Evolutionary conservation across 441 rosid species (phyloP).

Genomic region (Metrosideros polymorpha): DNA sequence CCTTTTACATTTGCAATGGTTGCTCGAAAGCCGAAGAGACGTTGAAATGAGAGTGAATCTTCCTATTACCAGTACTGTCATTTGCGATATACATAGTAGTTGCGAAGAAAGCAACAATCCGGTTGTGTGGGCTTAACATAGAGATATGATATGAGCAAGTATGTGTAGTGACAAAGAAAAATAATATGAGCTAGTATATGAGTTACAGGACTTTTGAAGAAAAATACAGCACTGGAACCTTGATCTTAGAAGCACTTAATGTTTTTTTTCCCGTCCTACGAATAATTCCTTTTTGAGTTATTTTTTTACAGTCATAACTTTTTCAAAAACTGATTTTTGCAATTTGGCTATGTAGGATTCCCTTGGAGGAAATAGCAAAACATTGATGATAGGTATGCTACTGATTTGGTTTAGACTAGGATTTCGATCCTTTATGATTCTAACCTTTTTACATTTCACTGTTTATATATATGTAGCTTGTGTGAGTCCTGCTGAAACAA

Average conservation of each 20-base stretch:
- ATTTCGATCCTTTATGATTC: not conserved
- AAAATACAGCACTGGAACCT: not conserved
- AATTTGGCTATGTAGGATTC: slow-evolving; percentile 58
- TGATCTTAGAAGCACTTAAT: not conserved
- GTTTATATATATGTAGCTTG: slow-evolving; percentile 46
- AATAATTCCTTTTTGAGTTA: not conserved
- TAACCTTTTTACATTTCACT: not conserved
- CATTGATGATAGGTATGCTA: slow-evolving; percentile 89
- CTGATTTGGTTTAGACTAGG: not conserved
- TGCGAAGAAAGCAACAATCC: not conserved
- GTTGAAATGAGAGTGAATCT: not conserved
- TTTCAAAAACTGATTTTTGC: not conserved
- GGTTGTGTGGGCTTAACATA: not conserved
- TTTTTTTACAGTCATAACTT: not conserved
- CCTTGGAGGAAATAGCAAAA: slow-evolving; percentile 97
- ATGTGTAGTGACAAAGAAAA: not conserved
- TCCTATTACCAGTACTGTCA: not conserved
- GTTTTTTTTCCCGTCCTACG: not conserved
- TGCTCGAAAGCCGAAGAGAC: not conserved
- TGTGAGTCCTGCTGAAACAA: slow-evolving; percentile 98
- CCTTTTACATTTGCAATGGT: not conserved
- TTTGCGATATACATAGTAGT: not conserved
- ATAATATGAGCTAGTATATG: not conserved
- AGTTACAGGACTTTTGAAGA: not conserved
- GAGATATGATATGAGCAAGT: not conserved